These are phyloP conservation scores for Phytophthora lateralis DNA, from an alignment of 352 stramenopile species.

Conservation along the genomic window DNA sequence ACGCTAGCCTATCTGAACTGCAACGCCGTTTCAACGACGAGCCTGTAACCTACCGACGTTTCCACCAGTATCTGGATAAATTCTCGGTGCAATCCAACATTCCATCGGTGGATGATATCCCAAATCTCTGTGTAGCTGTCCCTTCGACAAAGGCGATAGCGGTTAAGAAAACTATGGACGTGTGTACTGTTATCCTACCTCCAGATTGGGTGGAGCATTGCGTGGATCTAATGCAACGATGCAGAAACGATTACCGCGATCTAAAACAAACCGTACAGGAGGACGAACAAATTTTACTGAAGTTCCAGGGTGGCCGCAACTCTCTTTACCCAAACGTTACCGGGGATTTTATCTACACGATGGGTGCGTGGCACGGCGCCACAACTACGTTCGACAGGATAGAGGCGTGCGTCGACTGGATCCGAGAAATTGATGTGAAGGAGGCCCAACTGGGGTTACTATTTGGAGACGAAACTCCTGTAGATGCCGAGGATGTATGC, in stretches of 20 bases:
- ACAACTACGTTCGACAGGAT: not conserved
- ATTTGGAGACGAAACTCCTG: not conserved
- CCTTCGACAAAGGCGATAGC: too few species aligned
- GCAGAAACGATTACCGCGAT: not conserved
- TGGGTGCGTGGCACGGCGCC: not conserved
- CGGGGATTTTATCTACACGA: not conserved
- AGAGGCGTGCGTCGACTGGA: not conserved
- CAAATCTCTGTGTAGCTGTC: not conserved
- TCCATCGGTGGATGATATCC: not conserved
- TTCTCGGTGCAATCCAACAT: not conserved
- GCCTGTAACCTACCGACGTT: too few species aligned
- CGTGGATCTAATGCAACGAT: not conserved
- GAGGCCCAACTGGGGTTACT: not conserved
- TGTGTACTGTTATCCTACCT: not conserved
- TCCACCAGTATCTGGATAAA: not conserved
- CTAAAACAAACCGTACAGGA: not conserved
- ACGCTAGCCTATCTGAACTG: too few species aligned
- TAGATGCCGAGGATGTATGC: not conserved
- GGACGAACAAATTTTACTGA: not conserved
- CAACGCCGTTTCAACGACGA: too few species aligned
- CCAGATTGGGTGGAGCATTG: not conserved
- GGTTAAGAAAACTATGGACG: not conserved
- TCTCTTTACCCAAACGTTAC: not conserved
- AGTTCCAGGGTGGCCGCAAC: not conserved
- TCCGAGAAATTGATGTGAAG: not conserved